Conservation (phyloP, 1,284 basidiomycete genomes). For the Apiotrichum siamense region DNA sequence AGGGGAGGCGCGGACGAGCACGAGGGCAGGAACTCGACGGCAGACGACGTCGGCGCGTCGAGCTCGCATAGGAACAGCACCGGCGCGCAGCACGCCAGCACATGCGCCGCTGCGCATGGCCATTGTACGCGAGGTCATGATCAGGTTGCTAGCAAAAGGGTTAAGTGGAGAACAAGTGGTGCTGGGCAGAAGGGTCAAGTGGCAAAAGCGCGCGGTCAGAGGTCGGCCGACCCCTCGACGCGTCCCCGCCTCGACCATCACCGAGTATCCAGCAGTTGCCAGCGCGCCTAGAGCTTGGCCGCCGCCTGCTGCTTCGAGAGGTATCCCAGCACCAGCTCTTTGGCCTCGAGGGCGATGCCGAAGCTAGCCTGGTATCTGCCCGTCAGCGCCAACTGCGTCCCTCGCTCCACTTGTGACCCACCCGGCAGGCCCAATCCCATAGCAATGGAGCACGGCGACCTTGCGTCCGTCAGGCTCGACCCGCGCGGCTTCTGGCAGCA, state of each 20-base stretch:
- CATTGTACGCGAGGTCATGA: too few species aligned
- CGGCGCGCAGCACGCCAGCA: too few species aligned
- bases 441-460: constrained; percentile 63
- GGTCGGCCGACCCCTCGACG: neutral
- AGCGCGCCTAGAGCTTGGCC: constrained; percentile 3
- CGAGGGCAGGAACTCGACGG: too few species aligned
- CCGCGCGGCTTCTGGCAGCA: constrained; percentile 61
- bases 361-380: constrained; percentile 40
- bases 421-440: constrained; percentile 51
- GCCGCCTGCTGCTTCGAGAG: constrained; percentile 2
- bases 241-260: neutral
- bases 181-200: too few species aligned
- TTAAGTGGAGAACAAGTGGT: too few species aligned
- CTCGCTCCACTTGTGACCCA: constrained; percentile 15
- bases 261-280: too few species aligned
- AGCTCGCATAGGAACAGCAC: too few species aligned
- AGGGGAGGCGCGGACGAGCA: too few species aligned
- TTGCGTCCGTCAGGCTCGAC: constrained; percentile 45
- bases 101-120: too few species aligned
- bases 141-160: too few species aligned
- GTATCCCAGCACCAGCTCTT: constrained; percentile 25
- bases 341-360: constrained; percentile 44
- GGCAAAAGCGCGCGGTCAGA: too few species aligned
- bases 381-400: neutral
- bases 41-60: too few species aligned